phyloP scores from a whole-genome alignment of 139 green algal species.

The Ettlia oleoabundans region DNA sequence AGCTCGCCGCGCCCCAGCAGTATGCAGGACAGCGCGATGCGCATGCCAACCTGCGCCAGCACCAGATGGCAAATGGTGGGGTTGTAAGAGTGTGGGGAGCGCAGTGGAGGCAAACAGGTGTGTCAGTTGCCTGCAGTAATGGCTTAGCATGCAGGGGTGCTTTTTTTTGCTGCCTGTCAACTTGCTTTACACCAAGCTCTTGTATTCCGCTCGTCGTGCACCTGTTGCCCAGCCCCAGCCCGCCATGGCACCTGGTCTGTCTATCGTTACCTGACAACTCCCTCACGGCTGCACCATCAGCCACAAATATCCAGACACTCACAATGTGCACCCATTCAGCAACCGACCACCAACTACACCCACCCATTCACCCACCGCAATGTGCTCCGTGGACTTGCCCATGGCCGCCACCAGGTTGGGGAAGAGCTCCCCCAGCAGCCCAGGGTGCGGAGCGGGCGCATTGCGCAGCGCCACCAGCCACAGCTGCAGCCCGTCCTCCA shows the following conservation, averaged over 20 bases:
- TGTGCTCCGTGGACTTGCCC: slow-evolving; percentile 68
- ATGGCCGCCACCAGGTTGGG: slow-evolving; percentile 67
- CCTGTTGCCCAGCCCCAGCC: too few relatives aligned
- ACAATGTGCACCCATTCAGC: not conserved
- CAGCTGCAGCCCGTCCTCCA: slow-evolving; percentile 89
- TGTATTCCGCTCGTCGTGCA: too few relatives aligned
- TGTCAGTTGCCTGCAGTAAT: too few relatives aligned
- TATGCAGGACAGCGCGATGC: slow-evolving; percentile 65
- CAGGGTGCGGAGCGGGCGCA: slow-evolving; percentile 55
- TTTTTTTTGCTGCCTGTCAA: too few relatives aligned
- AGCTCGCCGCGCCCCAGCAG: slow-evolving; percentile 76
- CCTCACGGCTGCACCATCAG: too few relatives aligned
- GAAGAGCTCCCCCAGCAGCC: slow-evolving; percentile 67
- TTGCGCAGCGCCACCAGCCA: slow-evolving; percentile 89
- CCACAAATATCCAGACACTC: too few relatives aligned
- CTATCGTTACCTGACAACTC: too few relatives aligned
- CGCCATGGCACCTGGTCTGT: too few relatives aligned
- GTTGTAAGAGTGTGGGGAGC: not conserved
- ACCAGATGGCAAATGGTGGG: not conserved
- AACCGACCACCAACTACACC: not conserved
- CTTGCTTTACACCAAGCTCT: too few relatives aligned
- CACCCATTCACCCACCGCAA: slow-evolving; percentile 50
- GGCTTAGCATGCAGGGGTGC: too few relatives aligned
- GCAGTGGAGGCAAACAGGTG: not conserved
- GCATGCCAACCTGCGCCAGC: slow-evolving; percentile 28